Percentiles rank a stretch among this genome's conserved stretches.
These are phyloP conservation scores for Saksenaea oblongispora DNA, from an alignment of 371 early-diverging fungal genomes.

Conservation along the genomic window DNA sequence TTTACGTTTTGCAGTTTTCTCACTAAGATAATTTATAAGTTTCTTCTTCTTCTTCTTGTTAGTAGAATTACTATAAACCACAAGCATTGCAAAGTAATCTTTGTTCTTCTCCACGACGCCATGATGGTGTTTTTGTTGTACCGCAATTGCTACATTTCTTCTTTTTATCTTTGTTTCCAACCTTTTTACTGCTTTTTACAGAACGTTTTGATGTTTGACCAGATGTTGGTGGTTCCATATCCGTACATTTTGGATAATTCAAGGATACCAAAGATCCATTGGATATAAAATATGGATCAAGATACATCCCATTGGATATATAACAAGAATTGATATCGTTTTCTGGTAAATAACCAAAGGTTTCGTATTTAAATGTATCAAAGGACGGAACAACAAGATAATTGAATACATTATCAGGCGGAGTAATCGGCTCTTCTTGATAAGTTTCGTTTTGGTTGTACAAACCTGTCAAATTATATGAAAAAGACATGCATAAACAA, in stretches of 20 bases:
- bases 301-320: too few species aligned
- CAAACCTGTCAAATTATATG: not conserved
- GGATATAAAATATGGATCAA: too few species aligned
- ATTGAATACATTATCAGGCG: not conserved
- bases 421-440: not conserved
- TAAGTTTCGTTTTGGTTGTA: not conserved
- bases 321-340: too few species aligned
- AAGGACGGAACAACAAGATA: not conserved
- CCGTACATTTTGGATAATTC: too few species aligned
- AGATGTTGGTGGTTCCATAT: not conserved
- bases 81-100: conserved; percentile 92
- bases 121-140: conserved; percentile 89
- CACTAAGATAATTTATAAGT: conserved; percentile 8
- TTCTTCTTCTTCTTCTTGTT: too few species aligned
- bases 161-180: conserved; percentile 15
- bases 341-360: too few species aligned
- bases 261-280: too few species aligned
- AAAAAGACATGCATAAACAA: not conserved
- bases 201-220: not conserved
- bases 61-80: conserved; percentile 90
- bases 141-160: conserved; percentile 82
- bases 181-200: not conserved
- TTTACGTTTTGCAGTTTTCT: conserved; percentile 12
- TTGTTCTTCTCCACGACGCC: conserved; percentile 86
- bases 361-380: not conserved